These are phyloP conservation scores for Rhynchosporium graminicola DNA, from an alignment of 2,329 filamentous ascomycete genomes.

Conservation along the genomic window DNA sequence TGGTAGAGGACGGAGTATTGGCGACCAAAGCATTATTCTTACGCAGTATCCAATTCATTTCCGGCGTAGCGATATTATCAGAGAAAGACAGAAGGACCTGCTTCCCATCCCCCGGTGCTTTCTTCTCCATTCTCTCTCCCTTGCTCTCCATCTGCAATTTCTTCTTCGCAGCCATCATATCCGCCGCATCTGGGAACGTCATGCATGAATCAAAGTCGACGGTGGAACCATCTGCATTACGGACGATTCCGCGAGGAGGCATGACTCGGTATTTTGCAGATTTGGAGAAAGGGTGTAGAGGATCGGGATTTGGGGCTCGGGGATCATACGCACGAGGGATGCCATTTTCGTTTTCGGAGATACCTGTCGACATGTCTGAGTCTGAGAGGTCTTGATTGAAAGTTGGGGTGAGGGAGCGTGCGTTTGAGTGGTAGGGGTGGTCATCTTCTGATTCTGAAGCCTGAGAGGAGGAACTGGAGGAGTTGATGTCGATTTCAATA, in stretches of 20 bases:
- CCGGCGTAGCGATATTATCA: neutral
- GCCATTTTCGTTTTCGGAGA: conserved; percentile 2
- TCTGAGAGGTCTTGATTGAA: conserved; percentile 9
- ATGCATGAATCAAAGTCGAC: conserved; percentile 6
- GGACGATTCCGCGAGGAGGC: conserved; percentile 7
- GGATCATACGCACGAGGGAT: neutral
- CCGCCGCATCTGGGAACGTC: neutral
- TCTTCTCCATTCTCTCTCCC: neutral
- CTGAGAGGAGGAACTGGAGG: too few relatives aligned
- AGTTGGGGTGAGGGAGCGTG: neutral
- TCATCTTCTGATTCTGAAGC: too few relatives aligned
- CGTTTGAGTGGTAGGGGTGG: too few relatives aligned
- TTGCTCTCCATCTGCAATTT: neutral
- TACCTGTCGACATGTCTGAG: neutral
- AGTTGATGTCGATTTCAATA: too few relatives aligned
- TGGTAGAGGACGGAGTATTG: neutral
- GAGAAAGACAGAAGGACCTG: neutral
- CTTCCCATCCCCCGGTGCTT: too few relatives aligned
- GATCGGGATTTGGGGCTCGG: neutral
- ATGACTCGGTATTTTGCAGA: conserved; percentile 9
- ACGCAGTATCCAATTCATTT: neutral
- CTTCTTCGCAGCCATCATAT: neutral
- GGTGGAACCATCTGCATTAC: neutral
- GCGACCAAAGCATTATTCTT: neutral
- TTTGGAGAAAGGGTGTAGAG: neutral